Evolutionary conservation across 140 eudicot genomes (phyloP), one percentile per base, ranked within the genome.

Genomic region (Flaveria floridana): DNA sequence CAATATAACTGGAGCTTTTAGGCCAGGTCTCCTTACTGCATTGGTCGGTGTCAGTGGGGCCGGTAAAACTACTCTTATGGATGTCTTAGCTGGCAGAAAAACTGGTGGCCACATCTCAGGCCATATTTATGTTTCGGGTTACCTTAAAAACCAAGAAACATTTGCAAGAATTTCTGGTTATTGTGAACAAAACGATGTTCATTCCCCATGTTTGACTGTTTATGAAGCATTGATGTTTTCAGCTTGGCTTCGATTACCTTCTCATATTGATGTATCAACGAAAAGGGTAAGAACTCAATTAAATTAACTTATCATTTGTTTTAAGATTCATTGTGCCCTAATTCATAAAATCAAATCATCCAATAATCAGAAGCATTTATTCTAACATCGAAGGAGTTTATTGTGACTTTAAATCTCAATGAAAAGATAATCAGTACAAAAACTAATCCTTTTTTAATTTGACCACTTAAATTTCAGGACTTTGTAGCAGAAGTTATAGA

Each of bases 51-150:
- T 85, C 16, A 91, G 97, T 66, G 97, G 97, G 52, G 97, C 97
- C 53, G 97, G 97, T 67, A 91, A 91, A 86, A 91, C 96, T 58
- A 91, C 97, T 63, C 88, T 91, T 46, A 91, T 91, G 97, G 97
- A 91, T 47, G 97, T 91, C 79, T 78, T 91, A 72, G 93, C 97
- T 16, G 97, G 97, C 75, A 76, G 97, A 82, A 91, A 91, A 91
- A 91, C 97, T 0, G 97, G 91, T 3, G 97, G 97, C 47, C 80
- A 83, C 52, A 82, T 89, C 46, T 80, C 89, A 56, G 97, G 97
- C 26, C 68, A 76, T 44, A 84, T 91, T 13, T 87, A 79, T 73
- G 85, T 91, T 75, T 89, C 94, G 0, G 96, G 97, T 65, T 85
- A 83, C 82, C 96, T 83, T 6, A 91, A 91, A 82, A 89, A 80